Evolutionary conservation across 345 rosid species (phyloP).

Genomic region (Melastoma malabathricum): DNA sequence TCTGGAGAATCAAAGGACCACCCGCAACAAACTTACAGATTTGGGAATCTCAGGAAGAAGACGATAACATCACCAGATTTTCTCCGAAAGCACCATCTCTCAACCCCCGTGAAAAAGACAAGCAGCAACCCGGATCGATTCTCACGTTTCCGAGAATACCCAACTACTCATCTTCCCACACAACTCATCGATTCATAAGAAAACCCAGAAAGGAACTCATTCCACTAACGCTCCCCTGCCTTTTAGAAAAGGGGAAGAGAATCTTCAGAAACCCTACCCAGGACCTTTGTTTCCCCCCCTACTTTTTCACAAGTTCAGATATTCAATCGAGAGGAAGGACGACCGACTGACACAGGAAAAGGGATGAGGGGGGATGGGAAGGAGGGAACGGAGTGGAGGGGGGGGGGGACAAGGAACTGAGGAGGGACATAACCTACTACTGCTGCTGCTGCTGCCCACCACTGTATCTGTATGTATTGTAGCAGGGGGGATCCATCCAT

Average conservation of each 20-base stretch:
- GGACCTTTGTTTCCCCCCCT: background rate
- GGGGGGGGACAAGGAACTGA: background rate
- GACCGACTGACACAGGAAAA: slow-evolving; percentile 9
- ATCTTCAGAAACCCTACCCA: background rate
- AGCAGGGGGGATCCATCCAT: background rate
- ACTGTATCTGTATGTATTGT: slow-evolving; percentile 32
- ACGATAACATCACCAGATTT: no score
- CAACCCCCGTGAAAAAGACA: no score
- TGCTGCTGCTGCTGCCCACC: background rate
- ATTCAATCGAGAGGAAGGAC: slow-evolving; percentile 8
- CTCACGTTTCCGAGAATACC: no score
- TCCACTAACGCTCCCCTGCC: slow-evolving; percentile 1
- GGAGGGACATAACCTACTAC: slow-evolving; percentile 2
- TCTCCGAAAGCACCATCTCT: no score
- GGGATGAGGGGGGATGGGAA: slow-evolving; percentile 10
- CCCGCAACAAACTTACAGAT: no score
- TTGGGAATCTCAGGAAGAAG: no score
- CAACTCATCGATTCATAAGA: no score
- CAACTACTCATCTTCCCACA: no score
- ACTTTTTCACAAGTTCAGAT: slow-evolving; percentile 1
- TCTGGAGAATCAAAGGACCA: no score
- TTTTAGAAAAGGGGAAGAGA: background rate
- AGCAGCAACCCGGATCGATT: no score
- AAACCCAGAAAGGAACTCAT: background rate
- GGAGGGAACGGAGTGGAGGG: no score